Evolutionary conservation across 345 rosid genomes (phyloP), one percentile per base, ranked within the genome.

Genomic region (Clarkia xantiana): DNA sequence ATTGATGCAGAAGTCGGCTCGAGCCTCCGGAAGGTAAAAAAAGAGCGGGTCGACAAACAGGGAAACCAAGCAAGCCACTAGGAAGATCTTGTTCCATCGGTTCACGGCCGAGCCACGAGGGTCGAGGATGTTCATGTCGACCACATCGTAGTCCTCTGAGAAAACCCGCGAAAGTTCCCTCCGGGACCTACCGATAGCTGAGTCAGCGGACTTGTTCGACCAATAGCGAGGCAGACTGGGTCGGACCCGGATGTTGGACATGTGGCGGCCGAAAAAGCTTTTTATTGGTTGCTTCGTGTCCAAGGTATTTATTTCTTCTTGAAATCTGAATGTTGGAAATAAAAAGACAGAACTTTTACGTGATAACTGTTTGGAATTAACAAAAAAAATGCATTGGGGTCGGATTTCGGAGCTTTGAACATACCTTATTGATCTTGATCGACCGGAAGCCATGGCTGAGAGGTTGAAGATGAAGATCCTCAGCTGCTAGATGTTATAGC

Each of bases 41-140:
- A 75, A 73, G 18, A 81, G 48, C 19, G 88, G 84, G 56, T 81
- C 88, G 3, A 73, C 44, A 42, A 77, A 81, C 14, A 75, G 62
- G 16, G 84, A 75, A 53, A 68, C 38, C 62, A 81, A 63, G 53
- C 81, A 75, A 13, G 84, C 83, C 47, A 63, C 74, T 23, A 77
- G 46, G 64, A 81, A 71, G 44, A 77, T 47, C 51, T 68, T 72
- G 71, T 73, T 81, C 84, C 88, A 75, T 57, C 53, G 53, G 53
- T 49, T 49, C 7, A 73, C 61, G 11, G 54, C 14, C 2, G 56
- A 55, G 23, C 88, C 81, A 55, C 79, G 62, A 44, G 88, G 84
- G 69, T 77, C 77, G 34, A 75, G 58, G 43, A 73, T 63, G 47
- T 40, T 42, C 57, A 58, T 67, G 47, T 72, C 59, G 36, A 49